Evolutionary conservation across 2,329 filamentous ascomycete genomes (phyloP).

Genomic region (Cadophora luteo-olivacea): DNA sequence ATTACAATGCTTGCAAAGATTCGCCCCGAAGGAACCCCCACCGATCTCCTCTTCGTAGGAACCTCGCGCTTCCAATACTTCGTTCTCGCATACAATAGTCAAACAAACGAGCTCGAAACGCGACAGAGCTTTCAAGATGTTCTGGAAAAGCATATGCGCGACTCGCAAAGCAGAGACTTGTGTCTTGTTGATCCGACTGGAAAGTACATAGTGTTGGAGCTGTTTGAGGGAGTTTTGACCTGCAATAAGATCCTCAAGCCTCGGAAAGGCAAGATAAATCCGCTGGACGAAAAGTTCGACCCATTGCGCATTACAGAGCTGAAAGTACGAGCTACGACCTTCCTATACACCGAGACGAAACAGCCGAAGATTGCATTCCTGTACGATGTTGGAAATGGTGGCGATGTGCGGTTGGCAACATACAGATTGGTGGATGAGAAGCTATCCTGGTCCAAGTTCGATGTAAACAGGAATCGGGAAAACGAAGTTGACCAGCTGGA

Average conservation of each 20-base stretch:
- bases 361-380: conserved; percentile 69
- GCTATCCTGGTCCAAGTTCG: conserved; percentile 59
- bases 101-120: conserved; percentile 57
- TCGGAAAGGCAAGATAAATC: conserved; percentile 58
- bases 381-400: conserved; percentile 66
- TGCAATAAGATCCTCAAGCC: conserved; percentile 65
- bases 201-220: conserved; percentile 68
- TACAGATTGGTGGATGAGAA: conserved; percentile 68
- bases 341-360: conserved; percentile 62
- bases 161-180: conserved; percentile 82
- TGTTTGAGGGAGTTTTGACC: conserved; percentile 72
- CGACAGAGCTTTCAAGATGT: conserved; percentile 57
- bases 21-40: conserved; percentile 73
- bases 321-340: conserved; percentile 69
- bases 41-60: conserved; percentile 89
- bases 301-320: conserved; percentile 70
- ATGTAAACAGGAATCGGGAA: conserved; percentile 60
- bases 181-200: conserved; percentile 85
- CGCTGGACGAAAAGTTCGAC: conserved; percentile 63
- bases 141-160: conserved; percentile 68
- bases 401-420: conserved; percentile 62
- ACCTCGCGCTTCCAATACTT: conserved; percentile 93
- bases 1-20: conserved; percentile 86
- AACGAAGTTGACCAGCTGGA: conserved; percentile 60
- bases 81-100: conserved; percentile 80